Base-by-base conservation (phyloP, 1,284 basidiomycete species). In the Ustilago loliicola region DNA sequence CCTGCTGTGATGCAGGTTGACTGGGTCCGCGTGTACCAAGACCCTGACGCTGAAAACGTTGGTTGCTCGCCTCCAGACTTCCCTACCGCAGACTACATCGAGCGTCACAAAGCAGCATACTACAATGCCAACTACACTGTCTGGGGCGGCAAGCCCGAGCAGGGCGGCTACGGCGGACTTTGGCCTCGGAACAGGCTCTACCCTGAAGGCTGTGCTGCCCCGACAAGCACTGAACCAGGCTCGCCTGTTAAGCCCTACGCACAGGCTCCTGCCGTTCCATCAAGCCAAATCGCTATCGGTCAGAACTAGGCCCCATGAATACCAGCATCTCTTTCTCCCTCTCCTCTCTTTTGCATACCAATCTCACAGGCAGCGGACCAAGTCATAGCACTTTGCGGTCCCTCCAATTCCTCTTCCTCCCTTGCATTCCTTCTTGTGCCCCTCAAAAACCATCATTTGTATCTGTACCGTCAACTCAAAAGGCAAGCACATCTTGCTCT, bases 71-170 rank as follows among this genome's bases (percentile, higher is more conserved):
- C 82, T 1, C 57, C 59, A 19, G 77, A 88, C 72, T 89, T 88
- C 83, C 90, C 90, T 9, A 91, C 91, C 0, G 85, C 86, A 38
- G 85, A 87, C 34, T 91, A 91, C 81, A 91, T 91, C 81, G 48
- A 77, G 29, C 63, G 79, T 2, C 82, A 84, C 61, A 34, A 25
- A 3, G 78, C 61, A 23, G 81, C 81, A 3, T 83, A 83, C 57
- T 38, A 59, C 15, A 82, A 83, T 42, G 47, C 79, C 27, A 83
- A 83, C 69, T 66, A 71, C 30, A 83, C 82, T 2, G 48, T 70
- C 15, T 83, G 84, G 84, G 79, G 83, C 17, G 74, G 76, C 34
- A 79, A 70, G 2, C 45, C 59, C 2, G 74, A 72, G 2, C 59
- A 79, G 25, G 83, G 83, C 25, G 83, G 83, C 15, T 84, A 83